Evolutionary conservation across 345 rosid genomes (phyloP).

Genomic region (Hypericum perforatum): DNA sequence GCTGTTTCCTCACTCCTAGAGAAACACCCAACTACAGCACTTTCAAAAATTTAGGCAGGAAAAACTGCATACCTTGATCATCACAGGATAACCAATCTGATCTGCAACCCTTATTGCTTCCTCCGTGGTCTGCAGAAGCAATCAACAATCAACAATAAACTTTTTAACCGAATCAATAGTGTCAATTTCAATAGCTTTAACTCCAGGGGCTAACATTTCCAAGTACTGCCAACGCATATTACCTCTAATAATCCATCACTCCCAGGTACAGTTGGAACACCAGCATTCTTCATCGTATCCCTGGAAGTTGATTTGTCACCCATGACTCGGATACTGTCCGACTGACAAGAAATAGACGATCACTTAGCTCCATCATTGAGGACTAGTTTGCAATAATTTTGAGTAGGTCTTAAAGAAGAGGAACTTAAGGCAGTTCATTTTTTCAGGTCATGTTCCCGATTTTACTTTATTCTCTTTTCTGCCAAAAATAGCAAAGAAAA

Average conservation of each 20-base stretch:
- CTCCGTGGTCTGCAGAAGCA: slow-evolving; percentile 64
- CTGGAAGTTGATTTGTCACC: slow-evolving; percentile 99
- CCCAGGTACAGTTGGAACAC: slow-evolving; percentile 98
- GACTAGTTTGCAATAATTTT: no score
- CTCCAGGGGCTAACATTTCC: background rate
- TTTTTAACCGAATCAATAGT: background rate
- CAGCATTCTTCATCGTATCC: slow-evolving; percentile 97
- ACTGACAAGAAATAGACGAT: slow-evolving; percentile 35
- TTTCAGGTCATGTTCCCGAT: no score
- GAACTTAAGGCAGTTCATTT: no score
- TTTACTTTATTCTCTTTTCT: no score
- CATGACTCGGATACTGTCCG: slow-evolving; percentile 94
- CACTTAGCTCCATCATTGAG: background rate
- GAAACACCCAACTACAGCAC: no score
- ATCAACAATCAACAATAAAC: slow-evolving; percentile 5
- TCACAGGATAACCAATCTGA: slow-evolving; percentile 92
- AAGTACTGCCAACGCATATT: slow-evolving; percentile 9
- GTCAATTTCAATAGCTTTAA: background rate
- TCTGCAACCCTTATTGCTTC: slow-evolving; percentile 74
- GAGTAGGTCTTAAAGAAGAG: no score
- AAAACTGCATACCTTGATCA: slow-evolving; percentile 69
- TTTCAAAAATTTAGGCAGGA: background rate
- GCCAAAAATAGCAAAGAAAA: no score
- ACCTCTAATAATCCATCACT: slow-evolving; percentile 95
- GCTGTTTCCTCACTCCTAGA: no score